Percentiles rank a stretch among this genome's conserved stretches.
phyloP scores from a whole-genome alignment of 805 yeast genomes.

The Komagataella kurtzmanii region DNA sequence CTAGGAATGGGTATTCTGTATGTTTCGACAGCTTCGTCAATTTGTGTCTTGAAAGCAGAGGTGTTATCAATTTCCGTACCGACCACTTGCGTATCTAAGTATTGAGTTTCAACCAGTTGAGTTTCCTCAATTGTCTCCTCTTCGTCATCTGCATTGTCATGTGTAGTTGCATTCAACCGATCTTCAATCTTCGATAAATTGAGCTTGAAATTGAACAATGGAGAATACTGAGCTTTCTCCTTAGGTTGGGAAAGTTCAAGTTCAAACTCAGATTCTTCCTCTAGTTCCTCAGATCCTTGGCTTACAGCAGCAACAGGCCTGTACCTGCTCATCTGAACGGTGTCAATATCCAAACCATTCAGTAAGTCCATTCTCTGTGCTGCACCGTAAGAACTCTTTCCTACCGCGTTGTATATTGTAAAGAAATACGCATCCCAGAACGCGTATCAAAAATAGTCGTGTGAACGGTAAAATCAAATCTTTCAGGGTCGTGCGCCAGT shows the following conservation, averaged over 20 bases:
- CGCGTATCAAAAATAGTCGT: neutral
- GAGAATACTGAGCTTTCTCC: neutral
- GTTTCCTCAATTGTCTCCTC: neutral
- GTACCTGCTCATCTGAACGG: constrained; percentile 1
- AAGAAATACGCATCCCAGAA: neutral
- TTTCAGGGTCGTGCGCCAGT: neutral
- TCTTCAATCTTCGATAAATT: neutral
- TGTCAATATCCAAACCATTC: neutral
- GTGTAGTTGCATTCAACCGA: neutral
- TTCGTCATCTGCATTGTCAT: neutral
- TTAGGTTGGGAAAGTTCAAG: neutral
- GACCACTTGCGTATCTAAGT: neutral
- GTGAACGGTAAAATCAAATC: neutral
- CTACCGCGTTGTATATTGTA: neutral
- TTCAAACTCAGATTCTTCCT: neutral
- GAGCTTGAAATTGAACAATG: neutral
- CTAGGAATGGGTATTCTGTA: neutral
- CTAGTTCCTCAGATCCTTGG: neutral
- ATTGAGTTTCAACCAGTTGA: neutral
- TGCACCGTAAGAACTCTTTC: constrained; percentile 1
- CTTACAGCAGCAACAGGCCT: neutral
- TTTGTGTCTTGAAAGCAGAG: neutral
- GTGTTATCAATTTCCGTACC: neutral
- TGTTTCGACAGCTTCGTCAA: neutral
- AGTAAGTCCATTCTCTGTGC: constrained; percentile 1